These are phyloP conservation scores for Lasiodiplodia sp. DNA, from an alignment of 2,329 filamentous ascomycete genomes.

Conservation along the genomic window DNA sequence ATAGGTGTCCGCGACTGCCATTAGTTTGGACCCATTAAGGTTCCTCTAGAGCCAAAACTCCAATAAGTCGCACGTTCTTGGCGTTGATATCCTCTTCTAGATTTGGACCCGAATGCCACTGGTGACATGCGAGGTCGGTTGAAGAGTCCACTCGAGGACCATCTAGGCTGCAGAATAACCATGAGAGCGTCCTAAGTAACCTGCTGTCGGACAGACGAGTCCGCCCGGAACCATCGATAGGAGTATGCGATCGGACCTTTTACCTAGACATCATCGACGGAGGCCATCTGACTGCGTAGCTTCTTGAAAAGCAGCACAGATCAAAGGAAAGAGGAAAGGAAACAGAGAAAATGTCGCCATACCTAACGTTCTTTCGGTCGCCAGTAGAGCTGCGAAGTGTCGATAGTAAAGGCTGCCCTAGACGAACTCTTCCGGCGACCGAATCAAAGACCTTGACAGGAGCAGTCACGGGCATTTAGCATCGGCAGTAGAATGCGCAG, in stretches of 20 bases:
- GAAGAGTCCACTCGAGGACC: constrained; percentile 10
- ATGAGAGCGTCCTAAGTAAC: constrained; percentile 21
- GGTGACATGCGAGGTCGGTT: not conserved
- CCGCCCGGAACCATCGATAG: constrained; percentile 7
- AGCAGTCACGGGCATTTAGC: not conserved
- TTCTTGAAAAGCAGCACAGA: not conserved
- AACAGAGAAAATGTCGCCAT: not conserved
- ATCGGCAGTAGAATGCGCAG: not conserved
- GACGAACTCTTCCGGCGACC: constrained; percentile 23
- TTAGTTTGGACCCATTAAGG: constrained; percentile 26
- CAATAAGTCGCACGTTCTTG: constrained; percentile 25
- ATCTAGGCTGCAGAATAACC: not conserved
- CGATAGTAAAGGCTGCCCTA: not conserved
- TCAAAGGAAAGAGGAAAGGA: not conserved
- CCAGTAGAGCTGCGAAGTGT: constrained; percentile 21
- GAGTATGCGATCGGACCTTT: constrained; percentile 28
- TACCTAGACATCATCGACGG: constrained; percentile 28
- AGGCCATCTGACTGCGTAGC: not conserved
- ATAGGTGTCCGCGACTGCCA: constrained; percentile 27
- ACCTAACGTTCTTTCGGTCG: constrained; percentile 7
- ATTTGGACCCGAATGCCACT: constrained; percentile 1
- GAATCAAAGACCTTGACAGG: not conserved
- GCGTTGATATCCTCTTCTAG: constrained; percentile 28
- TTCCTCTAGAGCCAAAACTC: constrained; percentile 21
- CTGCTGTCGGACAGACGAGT: not conserved